A percentile compares a stretch with the other conserved stretches of the same genome.
Conservation (phyloP, 805 yeast genomes). For the Saccharomyces paradoxus region DNA sequence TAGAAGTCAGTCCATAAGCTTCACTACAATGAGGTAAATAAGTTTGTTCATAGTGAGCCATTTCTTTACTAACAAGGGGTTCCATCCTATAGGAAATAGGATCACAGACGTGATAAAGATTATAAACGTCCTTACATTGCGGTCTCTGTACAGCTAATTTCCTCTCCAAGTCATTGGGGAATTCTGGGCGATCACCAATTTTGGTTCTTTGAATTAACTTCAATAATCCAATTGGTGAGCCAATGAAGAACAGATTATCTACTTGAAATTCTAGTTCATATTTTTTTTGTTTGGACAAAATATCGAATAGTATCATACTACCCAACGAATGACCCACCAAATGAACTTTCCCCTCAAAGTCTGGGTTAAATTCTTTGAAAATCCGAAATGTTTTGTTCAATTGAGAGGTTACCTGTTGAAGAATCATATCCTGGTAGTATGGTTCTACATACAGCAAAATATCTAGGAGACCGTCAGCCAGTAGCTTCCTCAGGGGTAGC, state of each 20-base stretch:
- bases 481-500: conserved; percentile 61
- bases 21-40: conserved; percentile 20
- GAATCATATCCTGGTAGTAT: conserved; percentile 51
- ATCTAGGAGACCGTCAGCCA: conserved; percentile 85
- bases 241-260: conserved; percentile 68
- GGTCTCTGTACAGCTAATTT: conserved; percentile 35
- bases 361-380: conserved; percentile 57
- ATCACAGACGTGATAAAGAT: conserved; percentile 83
- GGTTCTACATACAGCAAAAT: conserved; percentile 74
- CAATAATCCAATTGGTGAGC: conserved; percentile 87
- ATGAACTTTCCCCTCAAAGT: conserved; percentile 73
- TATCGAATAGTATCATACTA: conserved; percentile 73
- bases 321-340: conserved; percentile 90
- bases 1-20: conserved; percentile 23
- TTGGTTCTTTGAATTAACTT: conserved; percentile 60
- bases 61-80: conserved; percentile 49
- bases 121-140: conserved; percentile 59
- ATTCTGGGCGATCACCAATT: conserved; percentile 35
- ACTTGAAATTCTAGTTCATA: conserved; percentile 57
- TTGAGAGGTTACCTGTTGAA: conserved; percentile 51
- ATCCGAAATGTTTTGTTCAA: conserved; percentile 54
- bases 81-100: conserved; percentile 87
- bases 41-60: conserved; percentile 21
- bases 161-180: conserved; percentile 6
- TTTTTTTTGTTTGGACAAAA: conserved; percentile 45